Evolutionary conservation across 306 rosid genomes (phyloP).

Genomic region (Lablab purpureus): DNA sequence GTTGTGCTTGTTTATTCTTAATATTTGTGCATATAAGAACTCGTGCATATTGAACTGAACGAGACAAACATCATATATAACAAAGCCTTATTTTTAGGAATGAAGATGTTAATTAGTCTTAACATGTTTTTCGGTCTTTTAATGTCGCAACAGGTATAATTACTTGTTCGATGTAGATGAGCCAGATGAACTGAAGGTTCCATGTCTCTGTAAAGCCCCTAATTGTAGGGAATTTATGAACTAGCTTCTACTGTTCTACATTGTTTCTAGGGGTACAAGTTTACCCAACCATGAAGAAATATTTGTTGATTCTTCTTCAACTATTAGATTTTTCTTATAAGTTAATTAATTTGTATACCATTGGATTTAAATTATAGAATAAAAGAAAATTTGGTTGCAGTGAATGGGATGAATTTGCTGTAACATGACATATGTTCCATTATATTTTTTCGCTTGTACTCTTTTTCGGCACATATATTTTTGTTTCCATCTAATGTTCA

Average conservation of each 20-base stretch:
- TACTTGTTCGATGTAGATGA: slow-evolving; percentile 91
- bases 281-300: slow-evolving; percentile 44
- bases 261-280: slow-evolving; percentile 39
- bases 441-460: not conserved
- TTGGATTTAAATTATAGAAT: slow-evolving; percentile 30
- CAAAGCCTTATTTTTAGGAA: no score
- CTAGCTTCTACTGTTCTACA: slow-evolving; percentile 43
- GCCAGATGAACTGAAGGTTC: slow-evolving; percentile 73
- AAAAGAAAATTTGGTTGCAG: slow-evolving; percentile 35
- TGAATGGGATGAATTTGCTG: slow-evolving; percentile 33
- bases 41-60: slow-evolving; percentile 13
- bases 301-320: slow-evolving; percentile 18
- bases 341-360: slow-evolving; percentile 44
- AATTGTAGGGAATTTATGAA: slow-evolving; percentile 80
- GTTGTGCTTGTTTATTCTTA: slow-evolving; percentile 6
- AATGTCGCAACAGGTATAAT: slow-evolving; percentile 69
- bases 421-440: slow-evolving; percentile 1
- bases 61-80: slow-evolving; percentile 17
- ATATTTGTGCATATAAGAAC: not conserved
- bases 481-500: not conserved
- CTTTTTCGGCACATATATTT: no score
- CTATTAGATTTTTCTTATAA: not conserved
- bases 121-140: not conserved
- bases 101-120: slow-evolving; percentile 31
- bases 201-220: slow-evolving; percentile 80